Base-by-base conservation (phyloP, 768 basidiomycete genomes). In the Pulveroboletus sp. region DNA sequence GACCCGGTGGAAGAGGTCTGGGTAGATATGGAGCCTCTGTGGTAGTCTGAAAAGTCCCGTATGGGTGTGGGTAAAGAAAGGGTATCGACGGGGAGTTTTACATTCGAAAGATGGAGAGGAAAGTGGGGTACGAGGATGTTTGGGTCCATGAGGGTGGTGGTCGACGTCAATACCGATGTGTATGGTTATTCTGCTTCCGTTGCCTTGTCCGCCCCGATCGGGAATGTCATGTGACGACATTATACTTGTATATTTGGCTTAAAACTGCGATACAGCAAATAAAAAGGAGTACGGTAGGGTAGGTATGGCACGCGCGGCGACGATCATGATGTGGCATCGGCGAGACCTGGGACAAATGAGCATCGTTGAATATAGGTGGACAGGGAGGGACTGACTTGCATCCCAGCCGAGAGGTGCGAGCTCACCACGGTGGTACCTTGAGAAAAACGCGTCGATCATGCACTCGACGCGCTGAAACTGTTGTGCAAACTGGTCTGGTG, bases 1-100 rank as follows among this genome's bases (percentile, higher is more conserved):
- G 69, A 74, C 40, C 75, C 76, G 41, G 81, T 78, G 38, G 65
- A 66, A 4, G 85, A 85, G 0, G 85, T 87, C 43, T 84, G 71
- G 52, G 80, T 86, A 1, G 86, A 87, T 65, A 87, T 78, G 5
- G 84, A 88, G 14, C 75, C 81, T 44, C 82, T 73, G 55, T 84
- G 76, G 53, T 80, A 84, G 50, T 73, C 76, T 31, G 73, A 68
- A 5, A 68, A 67, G 59, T 19, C 60, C 62, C 14, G 66, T 59
- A 46, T 65, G 53, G 63, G 21, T 2, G 48, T 27, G 1, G 54
- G 25, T 3, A 52, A 49, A 0, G 34, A 11, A 12, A 35, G 45
- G 43, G 35, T 17, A 9, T 62, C 53, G n/a, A n/a, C n/a, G 2
- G 40, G 40, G 2, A 35, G 19, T 34, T 63, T 64, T 7, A 48